A percentile compares a stretch with the other conserved stretches of the same genome.
phyloP scores from a whole-genome alignment of 352 stramenopile genomes.

The Pythium angustatum region DNA sequence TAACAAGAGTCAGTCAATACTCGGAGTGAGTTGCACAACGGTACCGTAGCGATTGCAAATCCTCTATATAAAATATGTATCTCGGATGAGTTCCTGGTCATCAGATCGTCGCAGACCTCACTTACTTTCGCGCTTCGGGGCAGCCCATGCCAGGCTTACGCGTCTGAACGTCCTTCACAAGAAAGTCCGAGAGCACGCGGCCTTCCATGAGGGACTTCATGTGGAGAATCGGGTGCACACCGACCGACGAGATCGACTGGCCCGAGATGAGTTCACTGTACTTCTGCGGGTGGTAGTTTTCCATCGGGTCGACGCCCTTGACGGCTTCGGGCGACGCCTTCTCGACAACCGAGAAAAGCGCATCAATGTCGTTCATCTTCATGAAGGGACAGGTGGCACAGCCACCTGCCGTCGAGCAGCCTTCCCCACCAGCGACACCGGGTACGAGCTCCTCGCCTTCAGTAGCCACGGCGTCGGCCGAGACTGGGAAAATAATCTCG shows the following conservation, averaged over 20 bases:
- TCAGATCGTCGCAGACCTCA: not conserved
- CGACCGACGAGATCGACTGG: constrained; percentile 90
- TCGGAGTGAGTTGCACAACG: no score
- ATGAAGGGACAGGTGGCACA: constrained; percentile 98
- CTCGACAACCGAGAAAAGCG: constrained; percentile 91
- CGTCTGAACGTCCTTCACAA: constrained; percentile 87
- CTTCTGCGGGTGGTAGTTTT: constrained; percentile 92
- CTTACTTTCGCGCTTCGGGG: constrained; percentile 43
- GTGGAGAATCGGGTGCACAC: constrained; percentile 95
- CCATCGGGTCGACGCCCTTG: constrained; percentile 54
- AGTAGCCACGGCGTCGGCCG: constrained; percentile 89
- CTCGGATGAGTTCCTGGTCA: no score
- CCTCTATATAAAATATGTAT: constrained; percentile 31
- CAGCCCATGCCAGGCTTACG: constrained; percentile 57
- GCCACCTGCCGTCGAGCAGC: constrained; percentile 95
- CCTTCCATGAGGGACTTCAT: constrained; percentile 96
- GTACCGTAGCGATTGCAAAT: not conserved
- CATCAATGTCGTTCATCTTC: constrained; percentile 99
- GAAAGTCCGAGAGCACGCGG: constrained; percentile 73
- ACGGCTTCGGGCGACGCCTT: constrained; percentile 43
- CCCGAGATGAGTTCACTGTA: constrained; percentile 90
- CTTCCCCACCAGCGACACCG: constrained; percentile 92
- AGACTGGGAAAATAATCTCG: constrained; percentile 98
- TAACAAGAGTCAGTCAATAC: not conserved
- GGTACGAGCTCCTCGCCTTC: constrained; percentile 85